Percentiles rank a stretch among this genome's conserved stretches.
phyloP scores from a whole-genome alignment of 768 basidiomycete genomes.

The Dentipellis fragilis region DNA sequence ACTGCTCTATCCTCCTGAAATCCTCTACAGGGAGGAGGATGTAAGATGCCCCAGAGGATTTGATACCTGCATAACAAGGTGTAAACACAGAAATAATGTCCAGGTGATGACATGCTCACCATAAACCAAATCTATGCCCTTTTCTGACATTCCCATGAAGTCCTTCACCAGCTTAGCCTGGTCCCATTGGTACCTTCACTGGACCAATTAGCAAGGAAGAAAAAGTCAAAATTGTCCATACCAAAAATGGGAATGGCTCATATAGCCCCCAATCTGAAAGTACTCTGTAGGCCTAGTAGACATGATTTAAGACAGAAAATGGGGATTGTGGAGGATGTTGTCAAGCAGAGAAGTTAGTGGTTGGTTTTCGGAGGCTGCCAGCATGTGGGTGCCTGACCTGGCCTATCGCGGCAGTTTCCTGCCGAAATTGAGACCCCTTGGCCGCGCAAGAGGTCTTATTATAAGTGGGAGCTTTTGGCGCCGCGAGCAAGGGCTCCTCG shows the following conservation, averaged over 20 bases:
- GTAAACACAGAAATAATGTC: too few relatives aligned
- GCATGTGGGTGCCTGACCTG: background rate
- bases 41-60: constrained; percentile 9
- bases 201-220: background rate
- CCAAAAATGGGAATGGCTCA: constrained; percentile 5
- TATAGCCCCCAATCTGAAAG: constrained; percentile 14
- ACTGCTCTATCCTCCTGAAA: background rate
- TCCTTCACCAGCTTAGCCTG: constrained; percentile 4
- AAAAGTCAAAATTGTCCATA: background rate
- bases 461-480: background rate
- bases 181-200: constrained; percentile 3
- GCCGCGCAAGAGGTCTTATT: background rate
- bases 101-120: constrained; percentile 1
- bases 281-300: background rate
- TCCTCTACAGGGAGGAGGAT: constrained; percentile 6
- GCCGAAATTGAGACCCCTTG: background rate
- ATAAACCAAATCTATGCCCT: constrained; percentile 6
- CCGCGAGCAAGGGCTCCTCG: background rate
- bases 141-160: background rate
- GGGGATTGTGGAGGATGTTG: too few relatives aligned
- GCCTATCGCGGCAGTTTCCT: background rate
- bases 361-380: background rate
- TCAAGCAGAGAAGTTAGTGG: too few relatives aligned
- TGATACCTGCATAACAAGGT: constrained; percentile 3
- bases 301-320: too few relatives aligned